Conservation (phyloP, 1,139 yeast species). For the Insectozyma bohioensis region DNA sequence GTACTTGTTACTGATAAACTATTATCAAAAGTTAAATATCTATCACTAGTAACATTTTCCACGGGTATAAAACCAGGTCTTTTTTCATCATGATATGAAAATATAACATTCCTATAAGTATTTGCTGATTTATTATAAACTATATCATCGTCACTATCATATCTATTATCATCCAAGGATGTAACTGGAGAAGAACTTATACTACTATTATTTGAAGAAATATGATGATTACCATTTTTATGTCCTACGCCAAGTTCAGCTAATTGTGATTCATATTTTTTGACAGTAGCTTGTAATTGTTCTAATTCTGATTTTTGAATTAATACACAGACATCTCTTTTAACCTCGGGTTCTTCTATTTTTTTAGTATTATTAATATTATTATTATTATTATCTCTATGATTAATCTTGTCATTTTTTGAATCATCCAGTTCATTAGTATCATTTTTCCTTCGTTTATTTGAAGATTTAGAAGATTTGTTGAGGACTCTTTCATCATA, state of each 20-base stretch:
- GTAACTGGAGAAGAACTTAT: neutral
- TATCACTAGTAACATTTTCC: slow-evolving; percentile 12
- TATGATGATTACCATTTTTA: neutral
- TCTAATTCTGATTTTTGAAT: slow-evolving; percentile 16
- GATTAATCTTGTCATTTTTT: no score
- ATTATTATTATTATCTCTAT: neutral
- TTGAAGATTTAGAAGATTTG: no score
- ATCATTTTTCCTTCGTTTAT: slow-evolving; percentile 3
- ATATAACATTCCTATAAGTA: slow-evolving; percentile 10
- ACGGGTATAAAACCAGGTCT: slow-evolving; percentile 14
- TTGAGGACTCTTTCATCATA: slow-evolving; percentile 16
- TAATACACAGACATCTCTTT: slow-evolving; percentile 15
- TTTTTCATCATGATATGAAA: slow-evolving; percentile 14
- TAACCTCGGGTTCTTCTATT: neutral
- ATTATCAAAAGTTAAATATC: neutral
- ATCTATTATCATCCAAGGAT: neutral
- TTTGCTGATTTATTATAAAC: slow-evolving; percentile 12
- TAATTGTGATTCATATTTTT: slow-evolving; percentile 10
- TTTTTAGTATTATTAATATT: neutral
- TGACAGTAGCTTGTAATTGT: slow-evolving; percentile 13
- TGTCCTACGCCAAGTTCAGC: neutral
- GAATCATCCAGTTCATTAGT: neutral
- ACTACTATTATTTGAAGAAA: neutral
- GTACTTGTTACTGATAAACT: slow-evolving; percentile 8
- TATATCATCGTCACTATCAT: slow-evolving; percentile 3